Evolutionary conservation across 352 stramenopile genomes (phyloP), one percentile per base, ranked within the genome.

Genomic region (Globisporangium heterothallicum): DNA sequence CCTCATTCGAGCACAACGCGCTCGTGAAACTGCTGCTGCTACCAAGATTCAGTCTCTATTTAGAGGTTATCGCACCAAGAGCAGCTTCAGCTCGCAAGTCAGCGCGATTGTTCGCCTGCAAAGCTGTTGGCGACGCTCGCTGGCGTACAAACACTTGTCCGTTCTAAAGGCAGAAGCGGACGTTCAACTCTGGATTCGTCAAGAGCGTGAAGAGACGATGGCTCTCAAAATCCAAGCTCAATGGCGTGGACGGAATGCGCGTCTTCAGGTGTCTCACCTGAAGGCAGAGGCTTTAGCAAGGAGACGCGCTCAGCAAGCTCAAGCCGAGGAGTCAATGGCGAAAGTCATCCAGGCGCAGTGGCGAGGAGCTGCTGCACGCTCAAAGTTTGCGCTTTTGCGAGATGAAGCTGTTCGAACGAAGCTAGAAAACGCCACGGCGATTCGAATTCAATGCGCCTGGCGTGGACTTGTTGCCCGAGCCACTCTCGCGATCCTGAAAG

Each of bases 211-310:
- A 32, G 22, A 57, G 8, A 30, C 32, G 1, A 76, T 73, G 64
- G 60, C 63, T 0, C 19, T 53, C 6, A 68, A 68, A 49, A 69
- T 74, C 30, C 66, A 74, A 49, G 70, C 36, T 10, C 59, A 66
- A 19, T 74, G 66, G 66, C 63, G 66, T 16, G 56, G 59, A 41
- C 46, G 38, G 19, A 42, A 24, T 26, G 64, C 64, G 41, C 50
- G 61, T 1, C 26, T 49, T 2, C 29, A 62, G 36, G 50, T 66
- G 5, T 22, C 29, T n/a, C 16, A 35, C 3, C 19, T 68, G 21
- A 59, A 55, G 24, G 14, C 40, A 0, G 43, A 59, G 19, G 42
- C 18, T 2, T 8, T 42, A 18, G 54, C 45, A 30, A 10, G 25
- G 56, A 42, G 44, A 30, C 16, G 49, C 49, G 35, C 52, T 25